These are phyloP conservation scores for Mucor velutinosus DNA, from an alignment of 371 early-diverging fungal genomes.

Conservation along the genomic window DNA sequence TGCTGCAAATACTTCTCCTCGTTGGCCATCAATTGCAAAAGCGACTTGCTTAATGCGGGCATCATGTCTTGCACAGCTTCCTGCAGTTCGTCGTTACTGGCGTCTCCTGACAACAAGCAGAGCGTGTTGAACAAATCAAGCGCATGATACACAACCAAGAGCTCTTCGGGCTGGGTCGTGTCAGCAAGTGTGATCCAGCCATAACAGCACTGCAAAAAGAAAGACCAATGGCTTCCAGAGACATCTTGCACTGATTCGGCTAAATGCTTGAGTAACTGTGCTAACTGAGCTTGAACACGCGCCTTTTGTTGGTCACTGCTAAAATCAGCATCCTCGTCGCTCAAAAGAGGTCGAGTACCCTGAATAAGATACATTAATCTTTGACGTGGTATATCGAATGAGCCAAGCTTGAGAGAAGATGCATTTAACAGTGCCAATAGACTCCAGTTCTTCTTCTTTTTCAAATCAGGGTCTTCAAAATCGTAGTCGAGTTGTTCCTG, in stretches of 20 bases:
- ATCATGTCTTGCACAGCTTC: slow-evolving; percentile 10
- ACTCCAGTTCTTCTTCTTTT: slow-evolving; percentile 28
- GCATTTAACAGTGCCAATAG: slow-evolving; percentile 37
- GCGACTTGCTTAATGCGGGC: slow-evolving; percentile 8
- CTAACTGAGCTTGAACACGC: slow-evolving; percentile 41
- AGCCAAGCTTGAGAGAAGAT: slow-evolving; percentile 31
- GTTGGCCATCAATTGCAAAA: slow-evolving; percentile 25
- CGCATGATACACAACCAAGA: slow-evolving; percentile 19
- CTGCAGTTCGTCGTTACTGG: slow-evolving; percentile 15
- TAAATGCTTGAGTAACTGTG: slow-evolving; percentile 41
- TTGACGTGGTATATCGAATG: slow-evolving; percentile 49
- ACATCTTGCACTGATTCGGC: slow-evolving; percentile 55
- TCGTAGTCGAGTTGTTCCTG: slow-evolving; percentile 29
- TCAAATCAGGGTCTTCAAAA: slow-evolving; percentile 15
- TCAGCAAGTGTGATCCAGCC: slow-evolving; percentile 44
- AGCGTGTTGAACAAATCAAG: slow-evolving; percentile 19
- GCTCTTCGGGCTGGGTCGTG: slow-evolving; percentile 22
- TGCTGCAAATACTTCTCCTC: slow-evolving; percentile 16
- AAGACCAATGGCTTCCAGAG: slow-evolving; percentile 59
- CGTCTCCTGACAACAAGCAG: neutral
- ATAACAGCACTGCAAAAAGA: slow-evolving; percentile 48
- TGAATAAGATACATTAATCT: slow-evolving; percentile 52
- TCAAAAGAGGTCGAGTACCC: slow-evolving; percentile 46
- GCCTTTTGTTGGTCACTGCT: slow-evolving; percentile 15
- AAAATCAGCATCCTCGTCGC: slow-evolving; percentile 1